Conservation (phyloP, 805 yeast genomes). For the Lipomyces mesembrius region DNA sequence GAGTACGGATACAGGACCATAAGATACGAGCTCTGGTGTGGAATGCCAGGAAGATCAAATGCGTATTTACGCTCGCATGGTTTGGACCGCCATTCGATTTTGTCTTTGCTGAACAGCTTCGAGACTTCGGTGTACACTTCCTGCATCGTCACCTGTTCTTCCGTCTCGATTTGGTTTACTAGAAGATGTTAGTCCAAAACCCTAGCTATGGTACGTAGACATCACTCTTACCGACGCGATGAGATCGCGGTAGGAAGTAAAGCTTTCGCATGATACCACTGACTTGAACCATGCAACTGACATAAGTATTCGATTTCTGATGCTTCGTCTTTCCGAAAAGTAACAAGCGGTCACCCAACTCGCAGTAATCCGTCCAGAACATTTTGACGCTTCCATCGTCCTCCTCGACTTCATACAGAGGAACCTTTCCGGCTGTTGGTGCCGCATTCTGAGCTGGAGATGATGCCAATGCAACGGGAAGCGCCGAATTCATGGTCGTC, state of each 20-base stretch:
- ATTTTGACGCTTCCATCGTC: constrained; percentile 62
- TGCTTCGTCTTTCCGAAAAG: constrained; percentile 77
- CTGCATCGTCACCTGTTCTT: constrained; percentile 53
- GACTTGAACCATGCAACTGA: constrained; percentile 78
- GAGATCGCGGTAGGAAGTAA: constrained; percentile 72
- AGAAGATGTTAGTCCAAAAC: neutral
- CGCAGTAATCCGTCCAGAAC: constrained; percentile 91
- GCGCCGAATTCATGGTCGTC: constrained; percentile 24
- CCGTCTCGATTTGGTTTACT: constrained; percentile 48
- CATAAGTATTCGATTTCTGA: constrained; percentile 54
- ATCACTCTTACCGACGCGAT: constrained; percentile 40
- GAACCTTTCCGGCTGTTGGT: constrained; percentile 36
- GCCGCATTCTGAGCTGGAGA: constrained; percentile 22
- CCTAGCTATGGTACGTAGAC: neutral
- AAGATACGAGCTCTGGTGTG: constrained; percentile 77
- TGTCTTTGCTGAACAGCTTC: constrained; percentile 66
- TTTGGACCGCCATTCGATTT: constrained; percentile 68
- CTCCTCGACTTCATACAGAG: constrained; percentile 47
- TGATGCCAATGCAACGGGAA: constrained; percentile 21
- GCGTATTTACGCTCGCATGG: constrained; percentile 81
- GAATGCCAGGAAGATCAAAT: constrained; percentile 81
- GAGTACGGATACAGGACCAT: constrained; percentile 74
- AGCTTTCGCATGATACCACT: constrained; percentile 71
- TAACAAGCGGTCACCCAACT: constrained; percentile 67
- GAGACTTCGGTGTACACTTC: constrained; percentile 81